Evolutionary conservation across 2,329 filamentous ascomycete species (phyloP).

Genomic region (Trichoderma polysporum): DNA sequence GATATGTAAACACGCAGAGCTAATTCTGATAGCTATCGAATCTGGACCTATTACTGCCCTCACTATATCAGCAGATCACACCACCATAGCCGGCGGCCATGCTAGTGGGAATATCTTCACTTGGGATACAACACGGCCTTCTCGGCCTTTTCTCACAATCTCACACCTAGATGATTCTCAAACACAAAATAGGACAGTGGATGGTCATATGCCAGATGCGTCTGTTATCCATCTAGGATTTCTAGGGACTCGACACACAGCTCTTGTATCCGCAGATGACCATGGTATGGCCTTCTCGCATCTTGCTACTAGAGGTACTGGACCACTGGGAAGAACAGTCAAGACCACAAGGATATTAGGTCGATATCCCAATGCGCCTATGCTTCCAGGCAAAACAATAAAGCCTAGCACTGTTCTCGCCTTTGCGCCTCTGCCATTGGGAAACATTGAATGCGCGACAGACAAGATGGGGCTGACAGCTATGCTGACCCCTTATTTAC

Average conservation of each 20-base stretch:
- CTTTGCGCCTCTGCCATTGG: constrained; percentile 84
- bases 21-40: constrained; percentile 68
- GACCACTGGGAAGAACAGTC: constrained; percentile 78
- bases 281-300: constrained; percentile 98
- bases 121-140: constrained; percentile 84
- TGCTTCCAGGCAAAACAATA: constrained; percentile 62
- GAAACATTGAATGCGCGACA: constrained; percentile 88
- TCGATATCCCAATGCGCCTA: constrained; percentile 74
- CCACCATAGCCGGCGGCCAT: constrained; percentile 87
- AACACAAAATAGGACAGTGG: constrained; percentile 62
- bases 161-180: constrained; percentile 69
- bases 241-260: constrained; percentile 87
- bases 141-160: constrained; percentile 85
- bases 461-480: constrained; percentile 89
- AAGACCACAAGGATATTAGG: constrained; percentile 90
- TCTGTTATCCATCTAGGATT: constrained; percentile 91
- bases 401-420: constrained; percentile 95
- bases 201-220: constrained; percentile 79
- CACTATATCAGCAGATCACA: constrained; percentile 90
- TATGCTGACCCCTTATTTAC: constrained; percentile 89
- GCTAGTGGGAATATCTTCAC: constrained; percentile 90
- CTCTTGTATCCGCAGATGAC: constrained; percentile 91
- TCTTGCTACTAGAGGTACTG: constrained; percentile 86
- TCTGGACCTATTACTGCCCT: constrained; percentile 84
- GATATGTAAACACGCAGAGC: constrained; percentile 4